Conservation (phyloP, 257 asterid species). For the Lycium ferocissimum region DNA sequence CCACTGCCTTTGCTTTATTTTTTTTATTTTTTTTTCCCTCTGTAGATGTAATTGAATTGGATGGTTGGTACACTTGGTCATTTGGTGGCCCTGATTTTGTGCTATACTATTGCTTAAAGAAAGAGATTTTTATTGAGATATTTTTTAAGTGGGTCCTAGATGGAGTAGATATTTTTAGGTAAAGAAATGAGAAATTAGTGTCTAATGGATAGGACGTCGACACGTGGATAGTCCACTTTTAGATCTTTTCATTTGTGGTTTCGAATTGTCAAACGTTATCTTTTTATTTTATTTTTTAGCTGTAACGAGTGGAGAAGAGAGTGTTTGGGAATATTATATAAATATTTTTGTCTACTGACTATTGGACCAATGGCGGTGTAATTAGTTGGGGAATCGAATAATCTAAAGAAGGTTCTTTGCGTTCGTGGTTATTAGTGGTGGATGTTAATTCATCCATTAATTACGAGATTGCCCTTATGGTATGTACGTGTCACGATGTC, state of each 20-base stretch:
- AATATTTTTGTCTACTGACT: background rate
- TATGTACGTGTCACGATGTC: background rate
- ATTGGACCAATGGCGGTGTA: background rate
- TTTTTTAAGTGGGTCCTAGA: slow-evolving; percentile 44
- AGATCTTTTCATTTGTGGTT: slow-evolving; percentile 59
- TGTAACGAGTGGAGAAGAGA: slow-evolving; percentile 17
- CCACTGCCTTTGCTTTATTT: background rate
- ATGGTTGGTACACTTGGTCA: background rate
- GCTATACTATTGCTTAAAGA: slow-evolving; percentile 16
- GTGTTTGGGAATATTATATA: background rate
- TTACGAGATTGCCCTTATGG: background rate
- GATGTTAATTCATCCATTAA: background rate
- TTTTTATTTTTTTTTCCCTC: too few species aligned
- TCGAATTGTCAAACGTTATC: slow-evolving; percentile 49
- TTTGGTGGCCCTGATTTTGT: background rate
- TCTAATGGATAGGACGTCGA: slow-evolving; percentile 49
- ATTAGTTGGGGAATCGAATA: background rate
- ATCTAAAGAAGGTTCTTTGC: background rate
- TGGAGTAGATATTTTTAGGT: slow-evolving; percentile 59
- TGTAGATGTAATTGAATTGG: background rate
- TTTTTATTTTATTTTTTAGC: background rate
- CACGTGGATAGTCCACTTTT: slow-evolving; percentile 61
- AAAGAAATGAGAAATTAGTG: background rate
- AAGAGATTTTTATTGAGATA: slow-evolving; percentile 28
- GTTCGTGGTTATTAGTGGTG: slow-evolving; percentile 26